phyloP scores from a whole-genome alignment of 1,284 basidiomycete species.

The Hemileia vastatrix region DNA sequence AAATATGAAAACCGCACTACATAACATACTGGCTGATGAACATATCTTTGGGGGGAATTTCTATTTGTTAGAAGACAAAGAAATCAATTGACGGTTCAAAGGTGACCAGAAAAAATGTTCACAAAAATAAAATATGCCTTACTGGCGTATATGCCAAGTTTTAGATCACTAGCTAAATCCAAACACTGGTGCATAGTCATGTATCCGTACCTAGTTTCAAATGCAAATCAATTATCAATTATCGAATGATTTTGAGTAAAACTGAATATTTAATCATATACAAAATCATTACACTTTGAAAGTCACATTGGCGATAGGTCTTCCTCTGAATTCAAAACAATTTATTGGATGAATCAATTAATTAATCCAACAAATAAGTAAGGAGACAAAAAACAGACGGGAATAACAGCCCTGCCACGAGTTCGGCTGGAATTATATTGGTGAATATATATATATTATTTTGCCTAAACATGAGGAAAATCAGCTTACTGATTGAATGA shows the following conservation, averaged over 20 bases:
- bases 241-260: too few species aligned
- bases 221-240: neutral
- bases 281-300: conserved; percentile 22
- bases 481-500: conserved; percentile 16
- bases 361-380: neutral
- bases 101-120: too few species aligned
- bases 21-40: conserved; percentile 33
- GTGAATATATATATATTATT: neutral
- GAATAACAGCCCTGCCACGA: conserved; percentile 17
- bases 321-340: neutral
- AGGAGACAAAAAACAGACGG: conserved; percentile 8
- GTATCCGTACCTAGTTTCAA: conserved; percentile 4
- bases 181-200: conserved; percentile 40
- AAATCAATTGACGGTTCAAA: neutral
- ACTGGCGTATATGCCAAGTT: conserved; percentile 43
- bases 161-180: conserved; percentile 42
- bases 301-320: conserved; percentile 12
- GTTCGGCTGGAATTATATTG: conserved; percentile 4
- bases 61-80: neutral
- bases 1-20: neutral
- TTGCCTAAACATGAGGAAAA: neutral
- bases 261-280: too few species aligned
- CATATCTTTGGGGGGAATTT: conserved; percentile 43
- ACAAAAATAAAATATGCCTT: too few species aligned
- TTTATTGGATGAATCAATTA: neutral